phyloP scores from a whole-genome alignment of 441 rosid species.

The Breynia disticha region DNA sequence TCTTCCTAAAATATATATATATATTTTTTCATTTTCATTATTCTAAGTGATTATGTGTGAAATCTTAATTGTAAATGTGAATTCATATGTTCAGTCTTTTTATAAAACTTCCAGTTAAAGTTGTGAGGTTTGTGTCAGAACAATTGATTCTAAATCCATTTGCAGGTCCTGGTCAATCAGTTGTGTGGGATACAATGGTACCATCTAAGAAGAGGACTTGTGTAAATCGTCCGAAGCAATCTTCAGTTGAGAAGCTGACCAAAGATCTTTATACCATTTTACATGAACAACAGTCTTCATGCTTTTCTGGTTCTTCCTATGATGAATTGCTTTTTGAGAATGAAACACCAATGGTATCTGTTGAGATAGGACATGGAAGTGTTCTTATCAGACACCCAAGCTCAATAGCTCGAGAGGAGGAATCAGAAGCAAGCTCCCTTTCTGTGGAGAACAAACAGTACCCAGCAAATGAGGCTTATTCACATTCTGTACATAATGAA shows the following conservation, averaged over 20 bases:
- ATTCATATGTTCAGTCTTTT: neutral
- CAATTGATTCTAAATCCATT: conserved; percentile 8
- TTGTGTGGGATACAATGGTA: conserved; percentile 79
- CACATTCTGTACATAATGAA: conserved; percentile 36
- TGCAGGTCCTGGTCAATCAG: conserved; percentile 80
- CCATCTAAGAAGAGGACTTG: conserved; percentile 90
- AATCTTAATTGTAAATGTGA: neutral
- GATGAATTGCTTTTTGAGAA: conserved; percentile 89
- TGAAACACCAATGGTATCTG: conserved; percentile 90
- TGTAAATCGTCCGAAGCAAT: conserved; percentile 67
- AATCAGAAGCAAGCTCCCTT: conserved; percentile 94
- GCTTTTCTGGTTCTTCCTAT: conserved; percentile 79
- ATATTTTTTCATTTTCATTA: neutral
- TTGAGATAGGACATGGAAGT: conserved; percentile 97
- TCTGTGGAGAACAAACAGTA: conserved; percentile 65
- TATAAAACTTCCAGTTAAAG: neutral
- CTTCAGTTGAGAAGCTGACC: conserved; percentile 88
- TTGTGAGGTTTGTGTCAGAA: neutral
- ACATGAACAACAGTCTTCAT: conserved; percentile 89
- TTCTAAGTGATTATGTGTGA: neutral
- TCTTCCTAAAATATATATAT: conserved; percentile 6
- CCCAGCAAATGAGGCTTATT: conserved; percentile 51
- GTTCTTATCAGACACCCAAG: conserved; percentile 85
- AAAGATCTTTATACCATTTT: conserved; percentile 71
- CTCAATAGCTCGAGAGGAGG: conserved; percentile 80